Conservation (phyloP, 2,329 filamentous ascomycete genomes). For the Pseudocercospora ulei region DNA sequence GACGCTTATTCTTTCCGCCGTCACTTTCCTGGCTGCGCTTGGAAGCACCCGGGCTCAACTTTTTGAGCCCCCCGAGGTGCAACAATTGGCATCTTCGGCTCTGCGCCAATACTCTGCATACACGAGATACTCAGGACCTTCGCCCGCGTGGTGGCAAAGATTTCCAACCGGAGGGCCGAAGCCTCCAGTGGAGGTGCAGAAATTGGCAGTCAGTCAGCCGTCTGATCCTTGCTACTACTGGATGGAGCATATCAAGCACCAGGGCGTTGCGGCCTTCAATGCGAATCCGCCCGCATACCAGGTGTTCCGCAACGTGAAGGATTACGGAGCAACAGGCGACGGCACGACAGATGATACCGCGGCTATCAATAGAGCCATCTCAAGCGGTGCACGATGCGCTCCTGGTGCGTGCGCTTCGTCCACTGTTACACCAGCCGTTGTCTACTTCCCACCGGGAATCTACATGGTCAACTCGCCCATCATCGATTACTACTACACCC, state of each 20-base stretch:
- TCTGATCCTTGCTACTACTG: conserved; percentile 32
- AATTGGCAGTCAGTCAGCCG: conserved; percentile 8
- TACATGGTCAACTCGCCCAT: conserved; percentile 51
- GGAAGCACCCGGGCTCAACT: conserved; percentile 18
- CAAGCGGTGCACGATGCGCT: conserved; percentile 37
- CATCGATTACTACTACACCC: conserved; percentile 54
- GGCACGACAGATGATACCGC: conserved; percentile 48
- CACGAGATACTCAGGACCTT: conserved; percentile 10
- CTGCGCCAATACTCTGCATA: conserved; percentile 1
- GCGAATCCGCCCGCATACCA: conserved; percentile 36
- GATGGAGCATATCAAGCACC: conserved; percentile 42
- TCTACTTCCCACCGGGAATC: conserved; percentile 52
- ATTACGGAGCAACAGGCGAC: conserved; percentile 41
- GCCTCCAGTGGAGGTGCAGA: background rate
- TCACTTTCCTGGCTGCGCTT: conserved; percentile 17
- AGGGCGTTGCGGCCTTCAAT: conserved; percentile 44
- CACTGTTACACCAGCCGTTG: conserved; percentile 46
- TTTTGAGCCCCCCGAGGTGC: conserved; percentile 8
- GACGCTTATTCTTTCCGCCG: conserved; percentile 14
- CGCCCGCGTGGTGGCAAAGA: conserved; percentile 10
- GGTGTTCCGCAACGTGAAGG: conserved; percentile 44
- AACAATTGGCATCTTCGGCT: conserved; percentile 7
- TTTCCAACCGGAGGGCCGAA: conserved; percentile 5
- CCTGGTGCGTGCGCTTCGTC: conserved; percentile 38
- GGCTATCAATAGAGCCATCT: conserved; percentile 44